phyloP scores from a whole-genome alignment of 768 basidiomycete genomes.

The Lactarius tabidus region DNA sequence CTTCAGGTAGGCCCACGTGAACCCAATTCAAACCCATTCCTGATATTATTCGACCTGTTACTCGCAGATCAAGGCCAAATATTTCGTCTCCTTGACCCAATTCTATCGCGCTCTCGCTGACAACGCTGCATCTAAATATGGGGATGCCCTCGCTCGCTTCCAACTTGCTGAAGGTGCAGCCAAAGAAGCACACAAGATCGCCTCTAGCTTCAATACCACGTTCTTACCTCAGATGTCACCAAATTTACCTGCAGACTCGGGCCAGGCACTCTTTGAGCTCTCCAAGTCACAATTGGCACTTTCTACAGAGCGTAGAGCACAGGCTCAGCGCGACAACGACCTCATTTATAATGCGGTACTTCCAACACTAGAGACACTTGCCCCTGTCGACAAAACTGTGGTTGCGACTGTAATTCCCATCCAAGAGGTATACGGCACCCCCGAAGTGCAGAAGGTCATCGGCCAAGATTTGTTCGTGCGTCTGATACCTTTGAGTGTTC shows the following conservation, averaged over 20 bases:
- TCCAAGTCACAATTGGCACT: conserved; percentile 78
- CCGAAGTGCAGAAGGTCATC: conserved; percentile 92
- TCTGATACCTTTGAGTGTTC: conserved; percentile 88
- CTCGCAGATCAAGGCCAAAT: conserved; percentile 84
- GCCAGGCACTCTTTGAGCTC: conserved; percentile 71
- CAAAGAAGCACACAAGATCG: conserved; percentile 75
- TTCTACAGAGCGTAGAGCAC: conserved; percentile 67
- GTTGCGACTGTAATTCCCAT: conserved; percentile 87
- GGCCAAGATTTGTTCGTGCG: conserved; percentile 86
- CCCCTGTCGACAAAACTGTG: conserved; percentile 73
- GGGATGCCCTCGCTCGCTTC: conserved; percentile 79
- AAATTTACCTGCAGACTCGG: conserved; percentile 84
- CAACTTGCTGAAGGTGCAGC: conserved; percentile 71
- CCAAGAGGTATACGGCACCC: conserved; percentile 87
- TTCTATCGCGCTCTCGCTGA: conserved; percentile 85
- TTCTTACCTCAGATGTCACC: conserved; percentile 73
- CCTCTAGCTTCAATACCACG: conserved; percentile 61
- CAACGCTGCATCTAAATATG: conserved; percentile 70
- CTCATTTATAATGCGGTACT: conserved; percentile 94
- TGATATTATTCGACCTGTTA: conserved; percentile 8
- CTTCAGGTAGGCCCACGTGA: conserved; percentile 53
- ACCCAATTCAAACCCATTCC: not conserved
- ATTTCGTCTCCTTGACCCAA: conserved; percentile 81
- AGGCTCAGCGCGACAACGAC: conserved; percentile 88
- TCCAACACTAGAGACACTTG: conserved; percentile 72